Percentiles rank a stretch among this genome's conserved stretches.
These are phyloP conservation scores for Biscutella laevigata DNA, from an alignment of 441 rosid genomes.

Conservation along the genomic window DNA sequence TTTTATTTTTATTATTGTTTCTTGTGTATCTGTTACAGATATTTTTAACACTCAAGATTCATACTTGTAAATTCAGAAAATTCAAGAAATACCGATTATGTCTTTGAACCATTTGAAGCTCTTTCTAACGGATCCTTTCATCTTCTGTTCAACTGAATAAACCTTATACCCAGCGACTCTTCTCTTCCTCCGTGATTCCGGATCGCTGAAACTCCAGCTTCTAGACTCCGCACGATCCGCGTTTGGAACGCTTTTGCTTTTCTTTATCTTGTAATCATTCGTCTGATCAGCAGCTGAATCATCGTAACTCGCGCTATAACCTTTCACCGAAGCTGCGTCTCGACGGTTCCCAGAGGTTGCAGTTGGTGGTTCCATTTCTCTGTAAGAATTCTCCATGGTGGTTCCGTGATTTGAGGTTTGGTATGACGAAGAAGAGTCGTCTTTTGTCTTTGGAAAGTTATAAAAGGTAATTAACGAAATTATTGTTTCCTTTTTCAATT, in stretches of 20 bases:
- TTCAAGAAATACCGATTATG: slow-evolving; percentile 32
- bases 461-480: background rate
- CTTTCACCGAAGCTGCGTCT: slow-evolving; percentile 23
- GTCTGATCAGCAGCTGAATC: slow-evolving; percentile 24
- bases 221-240: slow-evolving; percentile 40
- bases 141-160: slow-evolving; percentile 73
- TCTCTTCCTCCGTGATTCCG: slow-evolving; percentile 83
- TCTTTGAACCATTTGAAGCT: slow-evolving; percentile 88
- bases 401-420: slow-evolving; percentile 7
- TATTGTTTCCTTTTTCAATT: background rate
- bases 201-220: slow-evolving; percentile 67
- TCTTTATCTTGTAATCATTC: slow-evolving; percentile 37
- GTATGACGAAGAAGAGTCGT: slow-evolving; percentile 11
- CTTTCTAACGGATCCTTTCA: slow-evolving; percentile 79
- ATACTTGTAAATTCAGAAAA: too few relatives aligned
- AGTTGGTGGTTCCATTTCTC: slow-evolving; percentile 16
- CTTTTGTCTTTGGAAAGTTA: slow-evolving; percentile 1
- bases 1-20: background rate
- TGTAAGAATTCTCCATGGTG: slow-evolving; percentile 14
- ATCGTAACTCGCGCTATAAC: slow-evolving; percentile 41
- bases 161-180: slow-evolving; percentile 86
- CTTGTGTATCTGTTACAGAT: slow-evolving; percentile 20
- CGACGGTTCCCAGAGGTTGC: slow-evolving; percentile 7
- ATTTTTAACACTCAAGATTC: slow-evolving; percentile 6
- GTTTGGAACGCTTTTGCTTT: slow-evolving; percentile 36